Evolutionary conservation across 2,329 filamentous ascomycete species (phyloP), one percentile per base, ranked within the genome.

Genomic region (Samsoniella hepiali): DNA sequence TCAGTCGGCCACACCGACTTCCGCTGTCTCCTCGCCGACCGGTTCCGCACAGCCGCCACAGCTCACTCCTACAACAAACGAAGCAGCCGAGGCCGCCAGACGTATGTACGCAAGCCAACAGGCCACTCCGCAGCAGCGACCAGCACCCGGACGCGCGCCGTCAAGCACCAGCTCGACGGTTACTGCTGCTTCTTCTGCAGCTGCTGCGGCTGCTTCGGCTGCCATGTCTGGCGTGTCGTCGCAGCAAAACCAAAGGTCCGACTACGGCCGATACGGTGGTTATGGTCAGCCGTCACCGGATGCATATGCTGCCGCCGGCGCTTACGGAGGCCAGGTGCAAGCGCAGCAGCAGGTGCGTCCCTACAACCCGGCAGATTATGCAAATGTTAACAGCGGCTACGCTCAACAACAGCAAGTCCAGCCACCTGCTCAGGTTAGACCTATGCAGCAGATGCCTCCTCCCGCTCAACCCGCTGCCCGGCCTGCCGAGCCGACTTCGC

Each of bases 311-410:
- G 71, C 73, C 58, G 68, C 69, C n/a, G 72, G 70, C 32, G 74
- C 75, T 62, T 73, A 77, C 55, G 70, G 72, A 11, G 68, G 40
- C 13, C 50, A 55, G 10, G 29, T 49, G 32, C 59, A 62, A 15
- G 29, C 45, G n/a, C 50, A 45, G 59, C 67, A 59, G 31, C 73
- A 73, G 53, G 67, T 71, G 17, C 74, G 74, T 40, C 76, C 78
- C 17, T 95, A 95, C 73, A 91, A 95, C 72, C 62, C 62, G 4
- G 51, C 40, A 31, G 88, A 89, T 67, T 95, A 93, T 73, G 89
- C 88, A 64, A 86, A 82, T 71, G 83, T 86, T 68, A 82, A 79
- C 70, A 71, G 72, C 32, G 69, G 75, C 60, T 87, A 82, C 68
- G 76, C 74, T 22, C 73, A 75, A 66, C 67, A 71, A 11, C 78